Evolutionary conservation across 129 eudicot species (phyloP), one percentile per base, ranked within the genome.

Genomic region (Arctium lappa): DNA sequence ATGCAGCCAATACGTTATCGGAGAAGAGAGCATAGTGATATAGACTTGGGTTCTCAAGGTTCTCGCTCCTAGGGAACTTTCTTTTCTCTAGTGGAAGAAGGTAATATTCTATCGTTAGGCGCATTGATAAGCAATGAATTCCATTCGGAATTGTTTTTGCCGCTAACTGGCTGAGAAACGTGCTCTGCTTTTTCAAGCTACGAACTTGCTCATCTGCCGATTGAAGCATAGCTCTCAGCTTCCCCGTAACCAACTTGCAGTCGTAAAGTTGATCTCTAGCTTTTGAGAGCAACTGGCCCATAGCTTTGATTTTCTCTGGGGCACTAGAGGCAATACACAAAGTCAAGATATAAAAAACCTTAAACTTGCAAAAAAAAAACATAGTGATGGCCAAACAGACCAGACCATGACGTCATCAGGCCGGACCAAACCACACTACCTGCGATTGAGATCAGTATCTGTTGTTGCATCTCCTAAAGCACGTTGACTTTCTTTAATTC

Each of bases 101-200:
- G 74, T 93, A 86, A 81, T 95, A 95, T 62, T 95, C 99, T 8
- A 93, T 95, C 40, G 98, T 93, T 74, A 95, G 72, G 65, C 94
- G 89, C 97, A 95, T 86, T 22, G 98, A 87, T 66, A 95, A 79
- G 79, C 98, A 95, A 66, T 95, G 99, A 81, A 95, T 91, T 62
- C 97, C 98, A 88, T 95, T 95, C 11, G 99, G 99, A 78, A 95
- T 86, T 8, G 99, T 95, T 87, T 95, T 95, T 29, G 99, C 97
- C n/a, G 98, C 98, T 63, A 95, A 77, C 72, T 95, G 99, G 84
- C 98, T 95, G 73, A 95, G 83, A 83, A 93, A 95, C 6, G 99
- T 91, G 88, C 98, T 95, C 86, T 95, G 98, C 79, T 93, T 95
- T 85, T 95, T 95, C 82, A 91, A 88, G 88, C 97, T 93, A 74